Base-by-base conservation (phyloP, 2,329 filamentous ascomycete species). In the Colletotrichum costaricense region DNA sequence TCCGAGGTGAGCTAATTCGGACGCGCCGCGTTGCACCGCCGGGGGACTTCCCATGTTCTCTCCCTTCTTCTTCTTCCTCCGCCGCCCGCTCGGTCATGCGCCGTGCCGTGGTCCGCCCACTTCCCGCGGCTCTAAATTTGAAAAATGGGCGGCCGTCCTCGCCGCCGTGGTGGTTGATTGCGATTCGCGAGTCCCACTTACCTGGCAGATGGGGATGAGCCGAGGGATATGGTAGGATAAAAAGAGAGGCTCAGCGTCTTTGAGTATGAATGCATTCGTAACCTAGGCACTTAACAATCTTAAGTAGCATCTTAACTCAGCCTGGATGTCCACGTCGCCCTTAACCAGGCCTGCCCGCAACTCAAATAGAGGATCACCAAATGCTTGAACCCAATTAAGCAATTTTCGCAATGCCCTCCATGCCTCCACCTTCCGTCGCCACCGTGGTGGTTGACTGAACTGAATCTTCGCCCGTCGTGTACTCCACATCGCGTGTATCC, bases 11-110 rank as follows among this genome's bases (percentile, higher is more conserved):
- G 55, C 59, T 26, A 38, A 46, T 63, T 63, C 64, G 57, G 69
- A 63, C 35, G 49, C 52, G 14, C 38, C 26, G 55, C 38, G 42
- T 49, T 42, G 38, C 38, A 42, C 38, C 38, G 38, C 69, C 64
- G 57, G 64, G 58, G 49, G 5, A n/a, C 19, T n/a, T 24, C 38
- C 38, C 35, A 22, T 49, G 8, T 8, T 46, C 35, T 38, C 5
- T 19, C 24, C 63, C 35, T 42, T 42, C 26, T 11, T 42, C 26
- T 11, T 49, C n/a, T 19, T 52, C 33, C 16, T 42, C 46, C 55
- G 59, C 66, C 22, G 54, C 58, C 42, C 57, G 42, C 63, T 71
- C 63, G 63, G 63, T 67, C 63, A 71, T 60, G 63, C 63, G 65
- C 58, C 69, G 70, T 30, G 63, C 19, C 55, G 56, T 56, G 33